Base-by-base conservation (phyloP, 2,329 filamentous ascomycete species). In the Epichloe typhina region DNA sequence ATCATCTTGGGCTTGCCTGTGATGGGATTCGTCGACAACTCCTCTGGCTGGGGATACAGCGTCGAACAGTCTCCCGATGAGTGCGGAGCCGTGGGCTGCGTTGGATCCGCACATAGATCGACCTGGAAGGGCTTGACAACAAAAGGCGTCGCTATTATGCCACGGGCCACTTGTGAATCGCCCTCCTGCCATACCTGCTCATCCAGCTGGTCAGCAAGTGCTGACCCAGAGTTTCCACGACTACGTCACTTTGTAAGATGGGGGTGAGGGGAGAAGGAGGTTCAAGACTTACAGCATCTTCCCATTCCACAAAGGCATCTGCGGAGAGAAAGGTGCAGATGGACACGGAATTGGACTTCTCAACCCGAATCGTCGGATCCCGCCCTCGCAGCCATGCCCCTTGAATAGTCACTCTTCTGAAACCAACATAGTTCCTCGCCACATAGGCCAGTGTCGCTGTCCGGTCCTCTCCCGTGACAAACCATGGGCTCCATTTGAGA, bases 221-320 rank as follows among this genome's bases (percentile, higher is more conserved):
- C 19, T 19, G 19, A 21, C 26, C 13, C 19, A 26, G 3, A 9
- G 23, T 8, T 9, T 11, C 8, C 26, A 1, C 9, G 26, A 31
- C 26, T 4, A 3, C 8, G 26, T 9, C 26, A 31, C 9, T 11
- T 11, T 31, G 26, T 4, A 11, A 11, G 3, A 23, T 26, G 9
- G 19, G 21, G 5, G 19, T 13, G 21, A 5, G 19, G 21, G 5
- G 8, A 21, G 2, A 6, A 13, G 40, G 40, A 19, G n/a, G 13
- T 12, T 11, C 40, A 21, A 3, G 40, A 49, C 69, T 42, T 64
- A 76, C 74, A 40, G 62, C 65, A 45, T 77, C 69, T 56, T 81
- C 77, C 68, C 76, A 81, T 47, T 73, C 71, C 13, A 80, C 63
- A 54, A 79, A 78, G 1, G 77, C 71, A 55, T 80, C 76, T 0